Conservation (phyloP, 768 basidiomycete species). For the Phanerochaete carnosa region DNA sequence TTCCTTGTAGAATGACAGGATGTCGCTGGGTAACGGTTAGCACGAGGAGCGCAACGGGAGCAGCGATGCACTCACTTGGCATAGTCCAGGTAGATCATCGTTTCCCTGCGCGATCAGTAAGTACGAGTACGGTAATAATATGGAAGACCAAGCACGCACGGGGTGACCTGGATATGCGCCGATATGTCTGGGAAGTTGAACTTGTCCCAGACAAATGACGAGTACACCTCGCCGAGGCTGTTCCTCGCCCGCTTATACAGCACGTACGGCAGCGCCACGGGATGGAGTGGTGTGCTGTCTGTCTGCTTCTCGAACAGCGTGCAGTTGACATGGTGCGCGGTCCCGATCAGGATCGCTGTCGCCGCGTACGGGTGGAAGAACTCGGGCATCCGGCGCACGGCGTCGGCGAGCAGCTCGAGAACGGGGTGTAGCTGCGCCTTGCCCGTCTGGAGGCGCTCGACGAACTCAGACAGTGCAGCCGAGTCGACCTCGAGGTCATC, state of each 20-base stretch:
- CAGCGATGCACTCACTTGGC: conserved; percentile 30
- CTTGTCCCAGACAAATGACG: conserved; percentile 33
- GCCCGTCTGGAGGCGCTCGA: not conserved
- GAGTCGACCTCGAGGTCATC: conserved; percentile 11
- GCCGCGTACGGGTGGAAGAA: conserved; percentile 28
- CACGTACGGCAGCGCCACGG: conserved; percentile 23
- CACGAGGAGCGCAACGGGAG: not conserved
- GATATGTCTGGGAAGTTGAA: conserved; percentile 25
- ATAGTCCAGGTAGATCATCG: conserved; percentile 18
- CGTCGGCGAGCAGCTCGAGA: conserved; percentile 24
- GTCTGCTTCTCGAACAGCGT: conserved; percentile 31
- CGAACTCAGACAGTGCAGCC: conserved; percentile 3
- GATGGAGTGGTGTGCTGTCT: conserved; percentile 21
- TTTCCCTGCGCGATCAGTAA: not conserved
- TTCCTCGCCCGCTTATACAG: conserved; percentile 25
- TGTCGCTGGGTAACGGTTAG: conserved; percentile 5
- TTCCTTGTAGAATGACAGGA: conserved; percentile 17
- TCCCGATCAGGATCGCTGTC: conserved; percentile 33
- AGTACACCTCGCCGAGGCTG: conserved; percentile 31
- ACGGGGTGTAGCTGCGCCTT: conserved; percentile 10
- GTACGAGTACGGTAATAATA: not conserved
- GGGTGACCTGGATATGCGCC: conserved; percentile 35
- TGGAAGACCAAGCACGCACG: conserved; percentile 12
- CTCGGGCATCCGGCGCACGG: conserved; percentile 26
- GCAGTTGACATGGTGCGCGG: conserved; percentile 33